These are phyloP conservation scores for Lycium barbarum DNA, from an alignment of 257 asterid genomes.

Conservation along the genomic window DNA sequence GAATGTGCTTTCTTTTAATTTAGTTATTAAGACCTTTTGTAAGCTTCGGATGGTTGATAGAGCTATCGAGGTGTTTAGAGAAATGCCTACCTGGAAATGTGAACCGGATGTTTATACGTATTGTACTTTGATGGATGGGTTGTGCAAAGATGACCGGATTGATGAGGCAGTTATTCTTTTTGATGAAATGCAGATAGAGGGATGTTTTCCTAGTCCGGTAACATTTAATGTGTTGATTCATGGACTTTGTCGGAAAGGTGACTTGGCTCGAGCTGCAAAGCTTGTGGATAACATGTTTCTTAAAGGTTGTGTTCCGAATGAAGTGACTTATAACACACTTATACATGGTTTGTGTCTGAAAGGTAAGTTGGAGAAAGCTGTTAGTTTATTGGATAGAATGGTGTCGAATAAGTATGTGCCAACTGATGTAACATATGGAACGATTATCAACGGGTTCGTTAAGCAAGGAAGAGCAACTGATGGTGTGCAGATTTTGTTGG, in stretches of 20 bases:
- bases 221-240: constrained; percentile 82
- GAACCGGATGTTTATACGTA: constrained; percentile 80
- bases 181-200: constrained; percentile 97
- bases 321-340: constrained; percentile 91
- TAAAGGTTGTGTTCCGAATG: constrained; percentile 89
- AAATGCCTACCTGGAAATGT: constrained; percentile 61
- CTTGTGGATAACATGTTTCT: constrained; percentile 87
- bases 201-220: constrained; percentile 65
- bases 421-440: constrained; percentile 79
- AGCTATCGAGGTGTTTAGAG: constrained; percentile 72
- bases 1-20: constrained; percentile 77
- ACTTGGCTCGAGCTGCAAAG: constrained; percentile 74
- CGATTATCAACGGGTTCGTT: constrained; percentile 80
- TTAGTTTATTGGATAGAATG: constrained; percentile 75
- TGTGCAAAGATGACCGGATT: constrained; percentile 81
- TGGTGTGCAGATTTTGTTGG: constrained; percentile 57
- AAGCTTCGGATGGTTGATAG: constrained; percentile 56
- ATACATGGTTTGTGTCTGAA: constrained; percentile 83
- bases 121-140: constrained; percentile 95
- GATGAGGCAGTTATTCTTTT: constrained; percentile 86
- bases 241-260: constrained; percentile 90
- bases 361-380: constrained; percentile 86
- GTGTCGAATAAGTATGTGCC: constrained; percentile 67
- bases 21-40: constrained; percentile 80
- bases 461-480: constrained; percentile 74